Evolutionary conservation across 192 early-diverging fungal species (phyloP).

Genomic region (Mortierella hygrophila): DNA sequence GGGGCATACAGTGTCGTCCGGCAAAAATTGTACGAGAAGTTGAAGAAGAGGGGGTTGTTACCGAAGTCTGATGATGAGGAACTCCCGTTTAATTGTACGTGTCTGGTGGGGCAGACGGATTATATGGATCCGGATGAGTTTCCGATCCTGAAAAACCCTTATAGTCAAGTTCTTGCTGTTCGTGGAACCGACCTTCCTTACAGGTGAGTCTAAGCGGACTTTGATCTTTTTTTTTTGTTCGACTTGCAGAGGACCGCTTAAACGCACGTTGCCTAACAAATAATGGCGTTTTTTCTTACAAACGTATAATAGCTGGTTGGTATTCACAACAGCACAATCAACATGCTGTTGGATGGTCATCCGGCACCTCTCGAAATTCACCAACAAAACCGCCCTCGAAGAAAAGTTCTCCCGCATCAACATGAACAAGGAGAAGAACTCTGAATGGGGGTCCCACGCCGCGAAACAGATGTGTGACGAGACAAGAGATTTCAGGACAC

Average conservation of each 20-base stretch:
- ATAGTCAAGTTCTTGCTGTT: neutral
- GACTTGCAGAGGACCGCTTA: neutral
- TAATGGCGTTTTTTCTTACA: neutral
- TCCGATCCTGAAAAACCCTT: neutral
- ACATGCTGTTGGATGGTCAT: slow-evolving; percentile 32
- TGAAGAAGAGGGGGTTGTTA: neutral
- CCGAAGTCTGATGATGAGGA: neutral
- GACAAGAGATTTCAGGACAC: neutral
- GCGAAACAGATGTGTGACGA: slow-evolving; percentile 10
- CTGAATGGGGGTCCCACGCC: slow-evolving; percentile 20
- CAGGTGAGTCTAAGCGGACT: neutral
- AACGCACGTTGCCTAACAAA: neutral
- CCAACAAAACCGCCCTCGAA: neutral
- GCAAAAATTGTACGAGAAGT: slow-evolving; percentile 4
- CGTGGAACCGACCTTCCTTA: neutral
- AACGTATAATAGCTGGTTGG: slow-evolving; percentile 1
- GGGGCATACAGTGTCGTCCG: slow-evolving; percentile 39
- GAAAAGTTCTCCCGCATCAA: neutral
- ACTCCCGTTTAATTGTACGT: slow-evolving; percentile 4
- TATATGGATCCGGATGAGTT: slow-evolving; percentile 17
- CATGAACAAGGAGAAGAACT: neutral
- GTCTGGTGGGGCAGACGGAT: slow-evolving; percentile 25
- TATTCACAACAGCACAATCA: slow-evolving; percentile 7
- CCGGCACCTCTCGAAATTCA: neutral
- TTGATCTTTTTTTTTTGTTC: neutral